Evolutionary conservation across 2,329 filamentous ascomycete genomes (phyloP), one percentile per base, ranked within the genome.

Genomic region (Gremmenia infestans): DNA sequence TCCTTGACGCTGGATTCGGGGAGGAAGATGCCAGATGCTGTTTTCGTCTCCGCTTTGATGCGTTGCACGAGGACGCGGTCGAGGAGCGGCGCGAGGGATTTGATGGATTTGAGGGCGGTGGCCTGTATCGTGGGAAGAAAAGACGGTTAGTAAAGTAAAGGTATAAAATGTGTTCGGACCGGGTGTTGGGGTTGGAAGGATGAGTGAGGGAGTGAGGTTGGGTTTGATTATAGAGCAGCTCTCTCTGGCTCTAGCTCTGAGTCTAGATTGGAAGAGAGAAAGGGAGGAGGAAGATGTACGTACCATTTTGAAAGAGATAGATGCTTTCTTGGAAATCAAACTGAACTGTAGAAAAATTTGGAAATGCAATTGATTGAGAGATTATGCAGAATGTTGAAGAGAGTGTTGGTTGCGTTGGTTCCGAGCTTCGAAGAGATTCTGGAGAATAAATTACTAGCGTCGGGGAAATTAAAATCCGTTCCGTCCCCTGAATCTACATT

Each of bases 11-110:
- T 89, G 60, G 87, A 92, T 81, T 99, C 94, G 67, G 94, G 94
- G 64, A 99, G 89, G 82, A 95, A 97, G 82, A 99, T 96, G 70
- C 94, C 94, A 71, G 87, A 87, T 68, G 94, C 91, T 50, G 94
- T 99, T 83, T 97, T 97, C 72, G 91, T 76, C 78, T 97, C 93
- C 70, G 93, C 89, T 81, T 97, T 97, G 79, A 97, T 78, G 77
- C 94, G 91, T 86, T 99, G 94, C 67, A 99, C 91, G 63, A 99
- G 88, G 68, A 99, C 91, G 70, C 94, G 93, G 85, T 99, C 94
- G 76, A 99, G 87, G 67, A 99, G 92, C 62, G 94, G 94, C 58
- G 87, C 89, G 69, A 99, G 92, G 71, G 87, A 86, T 78, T 93
- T 94, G 85, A 99, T 92, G 74, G 89, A 95, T 76, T 93, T 94